Conservation (phyloP, 1,284 basidiomycete species). For the Neolentinus lepideus region DNA sequence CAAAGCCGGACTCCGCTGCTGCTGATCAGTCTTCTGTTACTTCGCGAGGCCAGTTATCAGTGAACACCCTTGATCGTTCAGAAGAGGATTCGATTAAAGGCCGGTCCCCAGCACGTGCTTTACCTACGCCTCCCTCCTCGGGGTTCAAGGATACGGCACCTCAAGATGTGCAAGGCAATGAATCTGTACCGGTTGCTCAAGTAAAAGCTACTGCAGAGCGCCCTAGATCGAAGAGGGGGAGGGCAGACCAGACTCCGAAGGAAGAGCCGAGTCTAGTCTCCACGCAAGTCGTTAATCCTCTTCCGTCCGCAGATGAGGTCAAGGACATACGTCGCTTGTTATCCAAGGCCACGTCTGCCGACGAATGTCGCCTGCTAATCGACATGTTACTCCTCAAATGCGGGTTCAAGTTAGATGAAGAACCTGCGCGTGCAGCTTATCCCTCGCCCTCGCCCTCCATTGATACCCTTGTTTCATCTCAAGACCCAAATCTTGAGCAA, state of each 20-base stretch:
- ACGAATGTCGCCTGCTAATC: constrained; percentile 80
- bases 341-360: constrained; percentile 63
- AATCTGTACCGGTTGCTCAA: not conserved
- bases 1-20: not conserved
- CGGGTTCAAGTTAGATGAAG: constrained; percentile 25
- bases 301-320: constrained; percentile 28
- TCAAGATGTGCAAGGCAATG: not conserved
- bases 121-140: not conserved
- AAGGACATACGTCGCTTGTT: constrained; percentile 65
- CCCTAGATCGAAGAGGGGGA: not conserved
- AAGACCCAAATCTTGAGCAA: constrained; percentile 7
- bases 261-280: not conserved
- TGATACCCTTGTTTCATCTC: constrained; percentile 5
- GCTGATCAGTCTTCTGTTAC: not conserved
- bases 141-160: not conserved
- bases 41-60: not conserved
- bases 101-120: not conserved
- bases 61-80: not conserved
- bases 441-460: constrained; percentile 4
- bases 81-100: not conserved
- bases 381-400: constrained; percentile 73
- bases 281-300: not conserved
- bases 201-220: not conserved
- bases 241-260: not conserved
- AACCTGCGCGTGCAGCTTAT: constrained; percentile 7